phyloP scores from a whole-genome alignment of 139 green algal species.

The Micromonas pusilla region DNA sequence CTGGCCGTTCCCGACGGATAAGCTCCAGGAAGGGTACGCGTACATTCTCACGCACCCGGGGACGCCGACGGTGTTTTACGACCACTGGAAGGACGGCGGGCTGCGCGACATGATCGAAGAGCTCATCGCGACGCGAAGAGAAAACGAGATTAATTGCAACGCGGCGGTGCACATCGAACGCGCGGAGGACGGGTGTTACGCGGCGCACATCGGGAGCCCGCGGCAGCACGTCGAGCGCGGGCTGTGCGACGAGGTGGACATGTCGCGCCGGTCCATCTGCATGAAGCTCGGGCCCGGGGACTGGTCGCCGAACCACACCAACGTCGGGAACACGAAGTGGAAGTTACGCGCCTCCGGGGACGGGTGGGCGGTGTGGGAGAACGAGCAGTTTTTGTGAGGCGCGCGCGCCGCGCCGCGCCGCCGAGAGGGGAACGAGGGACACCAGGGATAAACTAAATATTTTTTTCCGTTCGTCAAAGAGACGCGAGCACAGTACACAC shows the following conservation, averaged over 20 bases:
- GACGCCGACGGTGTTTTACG: conserved; percentile 46
- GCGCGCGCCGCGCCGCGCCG: neutral
- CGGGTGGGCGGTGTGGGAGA: conserved; percentile 24
- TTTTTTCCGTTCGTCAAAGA: neutral
- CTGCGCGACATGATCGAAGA: conserved; percentile 15
- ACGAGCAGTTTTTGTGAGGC: neutral
- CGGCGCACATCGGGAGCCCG: conserved; percentile 21
- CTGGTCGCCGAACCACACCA: conserved; percentile 24
- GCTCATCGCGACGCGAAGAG: conserved; percentile 25
- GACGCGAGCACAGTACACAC: neutral
- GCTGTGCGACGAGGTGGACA: neutral
- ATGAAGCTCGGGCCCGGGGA: conserved; percentile 35
- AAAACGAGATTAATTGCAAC: conserved; percentile 13
- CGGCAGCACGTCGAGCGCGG: neutral
- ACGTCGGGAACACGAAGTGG: neutral
- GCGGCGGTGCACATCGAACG: conserved; percentile 29
- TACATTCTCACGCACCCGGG: conserved; percentile 61
- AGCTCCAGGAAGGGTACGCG: conserved; percentile 49
- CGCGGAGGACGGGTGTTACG: conserved; percentile 30
- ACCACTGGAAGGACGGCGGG: conserved; percentile 25
- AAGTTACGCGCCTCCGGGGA: conserved; percentile 2
- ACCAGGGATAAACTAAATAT: neutral
- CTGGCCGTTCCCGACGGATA: conserved; percentile 50
- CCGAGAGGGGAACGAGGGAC: neutral
- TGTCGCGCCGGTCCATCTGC: conserved; percentile 18